Evolutionary conservation across 768 basidiomycete species (phyloP).

Genomic region (Stropharia rugosoannulata): DNA sequence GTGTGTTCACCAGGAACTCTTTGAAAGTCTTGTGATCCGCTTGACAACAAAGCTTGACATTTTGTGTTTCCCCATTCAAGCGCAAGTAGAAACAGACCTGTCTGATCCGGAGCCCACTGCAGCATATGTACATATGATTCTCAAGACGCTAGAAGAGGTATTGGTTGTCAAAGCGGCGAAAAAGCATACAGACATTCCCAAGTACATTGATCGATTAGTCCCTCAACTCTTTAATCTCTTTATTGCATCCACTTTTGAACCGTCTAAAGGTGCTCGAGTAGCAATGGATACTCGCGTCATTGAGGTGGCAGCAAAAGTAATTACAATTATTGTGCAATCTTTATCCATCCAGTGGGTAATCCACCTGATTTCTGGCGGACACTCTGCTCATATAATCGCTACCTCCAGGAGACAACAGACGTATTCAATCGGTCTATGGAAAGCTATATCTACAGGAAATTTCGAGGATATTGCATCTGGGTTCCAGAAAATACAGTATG

Average conservation of each 20-base stretch:
- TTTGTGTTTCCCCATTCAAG: slow-evolving; percentile 42
- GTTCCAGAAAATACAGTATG: slow-evolving; percentile 45
- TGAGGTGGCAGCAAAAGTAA: slow-evolving; percentile 59
- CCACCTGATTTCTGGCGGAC: not conserved
- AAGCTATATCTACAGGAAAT: slow-evolving; percentile 56
- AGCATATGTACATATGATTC: slow-evolving; percentile 84
- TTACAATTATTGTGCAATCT: slow-evolving; percentile 66
- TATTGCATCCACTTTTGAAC: slow-evolving; percentile 38
- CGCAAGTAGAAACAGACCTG: slow-evolving; percentile 6
- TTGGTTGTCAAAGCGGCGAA: slow-evolving; percentile 45
- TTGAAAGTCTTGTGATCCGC: slow-evolving; percentile 79
- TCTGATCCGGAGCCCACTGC: slow-evolving; percentile 60
- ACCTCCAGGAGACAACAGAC: slow-evolving; percentile 59
- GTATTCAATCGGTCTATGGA: slow-evolving; percentile 44
- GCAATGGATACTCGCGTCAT: slow-evolving; percentile 53
- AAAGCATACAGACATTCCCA: slow-evolving; percentile 71
- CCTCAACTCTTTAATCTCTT: slow-evolving; percentile 69
- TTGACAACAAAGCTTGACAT: slow-evolving; percentile 76
- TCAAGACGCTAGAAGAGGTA: slow-evolving; percentile 66
- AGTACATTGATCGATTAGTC: slow-evolving; percentile 77
- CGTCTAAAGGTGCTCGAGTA: slow-evolving; percentile 25
- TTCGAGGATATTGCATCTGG: slow-evolving; percentile 54
- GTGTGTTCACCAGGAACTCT: slow-evolving; percentile 74
- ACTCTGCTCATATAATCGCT: slow-evolving; percentile 2
- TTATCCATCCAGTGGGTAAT: slow-evolving; percentile 62